Base-by-base conservation (phyloP, 352 stramenopile genomes). In the Phytophthora lateralis region DNA sequence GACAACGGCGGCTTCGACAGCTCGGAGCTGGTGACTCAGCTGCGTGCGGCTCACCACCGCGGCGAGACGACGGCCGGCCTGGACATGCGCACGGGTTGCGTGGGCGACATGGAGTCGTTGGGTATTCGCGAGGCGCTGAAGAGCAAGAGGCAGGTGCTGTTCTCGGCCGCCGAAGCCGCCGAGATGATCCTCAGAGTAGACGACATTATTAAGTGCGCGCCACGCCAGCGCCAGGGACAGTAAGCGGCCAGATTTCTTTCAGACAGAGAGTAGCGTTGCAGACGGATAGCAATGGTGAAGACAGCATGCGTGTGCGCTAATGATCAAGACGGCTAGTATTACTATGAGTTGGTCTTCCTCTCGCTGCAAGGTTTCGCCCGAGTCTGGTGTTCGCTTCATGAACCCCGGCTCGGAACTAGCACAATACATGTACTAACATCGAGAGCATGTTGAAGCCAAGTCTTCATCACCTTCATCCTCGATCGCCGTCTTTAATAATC, bases 111-210 rank as follows among this genome's bases (percentile, higher is more conserved):
- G 97, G 83, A 94, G 21, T 81, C 93, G 63, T 76, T 99, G n/a
- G 97, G 97, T 63, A 97, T 99, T 62, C 91, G 93, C 53, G 98
- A 99, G 74, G 85, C 89, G 18, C 90, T 96, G 53, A 97, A 97
- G 72, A 98, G 88, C 75, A 99, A 99, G 80, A 88, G 97, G 62
- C 94, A 99, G 67, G 97, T 99, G 60, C 75, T 99, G 6, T 89
- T 99, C 32, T 99, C 95, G 70, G 98, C 98, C 1, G 94, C 95
- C 7, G 98, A 99, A 78, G 98, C 98, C 4, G 97, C 97, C 4
- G 98, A 99, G 75, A 99, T 99, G 97, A 99, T 99, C 78, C 80
- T 99, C 60, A 87, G 98, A 69, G 97, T 99, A 60, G 98, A 99
- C 78, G 96, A 99, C 84, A 98, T 99, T 82, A 98, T 99, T 79